A percentile compares a stretch with the other conserved stretches of the same genome.
Evolutionary conservation across 1,139 yeast species (phyloP).

Genomic region (Waltiozyma solani): DNA sequence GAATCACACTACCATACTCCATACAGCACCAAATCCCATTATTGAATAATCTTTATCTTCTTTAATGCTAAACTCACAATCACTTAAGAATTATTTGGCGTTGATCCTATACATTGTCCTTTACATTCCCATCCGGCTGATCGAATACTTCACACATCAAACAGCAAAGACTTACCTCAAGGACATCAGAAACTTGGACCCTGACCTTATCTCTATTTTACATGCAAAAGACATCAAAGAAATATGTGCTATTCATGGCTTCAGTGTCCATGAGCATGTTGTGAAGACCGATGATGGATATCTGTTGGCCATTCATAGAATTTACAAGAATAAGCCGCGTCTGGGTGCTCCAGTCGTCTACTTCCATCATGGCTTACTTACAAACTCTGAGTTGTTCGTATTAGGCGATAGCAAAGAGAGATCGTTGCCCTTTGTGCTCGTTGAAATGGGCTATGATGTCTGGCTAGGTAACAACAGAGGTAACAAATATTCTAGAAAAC

Average conservation of each 20-base stretch:
- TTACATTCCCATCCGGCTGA: background rate
- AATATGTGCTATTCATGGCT: conserved; percentile 53
- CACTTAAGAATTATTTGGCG: background rate
- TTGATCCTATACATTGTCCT: background rate
- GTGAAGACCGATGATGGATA: conserved; percentile 43
- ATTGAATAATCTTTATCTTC: too few species aligned
- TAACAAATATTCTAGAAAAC: conserved; percentile 67
- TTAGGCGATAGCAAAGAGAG: conserved; percentile 51
- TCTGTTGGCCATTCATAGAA: conserved; percentile 42
- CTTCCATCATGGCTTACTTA: conserved; percentile 83
- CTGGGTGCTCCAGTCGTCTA: conserved; percentile 46
- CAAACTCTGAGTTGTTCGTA: conserved; percentile 89
- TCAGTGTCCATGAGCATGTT: conserved; percentile 50
- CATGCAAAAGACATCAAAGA: conserved; percentile 22
- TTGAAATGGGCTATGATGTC: conserved; percentile 77
- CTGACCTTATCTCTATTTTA: background rate
- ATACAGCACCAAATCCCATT: too few species aligned
- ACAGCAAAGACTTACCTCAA: background rate
- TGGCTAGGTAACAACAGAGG: conserved; percentile 91
- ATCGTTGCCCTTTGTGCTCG: conserved; percentile 67
- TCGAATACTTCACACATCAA: background rate
- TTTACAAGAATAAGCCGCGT: conserved; percentile 26
- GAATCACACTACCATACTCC: too few species aligned
- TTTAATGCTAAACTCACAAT: background rate
- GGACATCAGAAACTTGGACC: background rate